These are phyloP conservation scores for Anthostomella pinea DNA, from an alignment of 2,329 filamentous ascomycete genomes.

Conservation along the genomic window DNA sequence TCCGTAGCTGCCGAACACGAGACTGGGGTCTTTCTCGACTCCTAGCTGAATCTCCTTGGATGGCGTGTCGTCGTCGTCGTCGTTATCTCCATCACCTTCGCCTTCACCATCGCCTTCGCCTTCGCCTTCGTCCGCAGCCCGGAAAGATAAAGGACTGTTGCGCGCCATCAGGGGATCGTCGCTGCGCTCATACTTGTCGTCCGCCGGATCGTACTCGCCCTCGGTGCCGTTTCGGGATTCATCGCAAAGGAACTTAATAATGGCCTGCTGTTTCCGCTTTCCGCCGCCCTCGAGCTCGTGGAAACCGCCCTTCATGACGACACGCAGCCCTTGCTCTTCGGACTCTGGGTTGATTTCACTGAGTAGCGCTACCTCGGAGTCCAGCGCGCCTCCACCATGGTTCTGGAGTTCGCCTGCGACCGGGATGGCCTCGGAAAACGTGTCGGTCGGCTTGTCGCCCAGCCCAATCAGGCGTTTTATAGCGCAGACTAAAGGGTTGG, in stretches of 20 bases:
- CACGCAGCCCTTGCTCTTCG: conserved; percentile 66
- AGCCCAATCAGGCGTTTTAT: conserved; percentile 59
- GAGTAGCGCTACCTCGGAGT: conserved; percentile 64
- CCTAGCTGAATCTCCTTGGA: conserved; percentile 53
- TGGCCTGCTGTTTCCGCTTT: conserved; percentile 64
- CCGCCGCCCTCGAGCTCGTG: conserved; percentile 53
- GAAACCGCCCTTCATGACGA: conserved; percentile 64
- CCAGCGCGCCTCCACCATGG: conserved; percentile 56
- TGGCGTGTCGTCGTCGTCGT: conserved; percentile 37
- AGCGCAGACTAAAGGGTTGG: conserved; percentile 74
- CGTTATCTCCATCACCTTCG: conserved; percentile 37
- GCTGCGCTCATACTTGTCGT: conserved; percentile 49
- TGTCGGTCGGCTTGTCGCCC: conserved; percentile 45
- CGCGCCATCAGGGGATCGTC: conserved; percentile 16
- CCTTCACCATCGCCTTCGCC: conserved; percentile 38
- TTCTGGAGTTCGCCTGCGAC: conserved; percentile 70
- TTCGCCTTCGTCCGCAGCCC: conserved; percentile 29
- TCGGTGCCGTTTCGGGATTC: conserved; percentile 69
- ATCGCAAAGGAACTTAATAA: conserved; percentile 86
- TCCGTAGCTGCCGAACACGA: conserved; percentile 75
- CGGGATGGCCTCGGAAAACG: conserved; percentile 58
- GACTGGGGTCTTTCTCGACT: conserved; percentile 50
- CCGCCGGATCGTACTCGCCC: conserved; percentile 57
- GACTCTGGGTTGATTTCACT: conserved; percentile 64
- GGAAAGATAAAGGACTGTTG: conserved; percentile 30